phyloP scores from a whole-genome alignment of 148 eudicot genomes.

The Diospyros kaki region DNA sequence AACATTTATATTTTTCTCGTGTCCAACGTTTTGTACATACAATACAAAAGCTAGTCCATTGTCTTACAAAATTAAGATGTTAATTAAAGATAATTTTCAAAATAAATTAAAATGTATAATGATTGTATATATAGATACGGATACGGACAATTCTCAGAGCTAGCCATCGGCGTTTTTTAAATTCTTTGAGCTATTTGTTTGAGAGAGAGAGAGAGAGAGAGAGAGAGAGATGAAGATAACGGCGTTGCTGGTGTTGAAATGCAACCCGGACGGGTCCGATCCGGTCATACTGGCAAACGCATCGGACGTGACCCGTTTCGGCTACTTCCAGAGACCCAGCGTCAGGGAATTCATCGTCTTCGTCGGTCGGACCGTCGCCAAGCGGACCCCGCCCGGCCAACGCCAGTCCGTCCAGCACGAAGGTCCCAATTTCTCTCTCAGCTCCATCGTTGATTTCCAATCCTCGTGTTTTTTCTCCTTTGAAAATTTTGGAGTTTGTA shows the following conservation, averaged over 20 bases:
- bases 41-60: too few relatives aligned
- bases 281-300: slow-evolving; percentile 70
- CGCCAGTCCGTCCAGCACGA: slow-evolving; percentile 85
- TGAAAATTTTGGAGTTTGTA: neutral
- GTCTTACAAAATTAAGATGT: too few relatives aligned
- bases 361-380: slow-evolving; percentile 72
- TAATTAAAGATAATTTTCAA: too few relatives aligned
- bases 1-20: too few relatives aligned
- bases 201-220: neutral
- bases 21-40: too few relatives aligned
- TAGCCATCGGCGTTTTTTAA: too few relatives aligned
- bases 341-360: slow-evolving; percentile 76
- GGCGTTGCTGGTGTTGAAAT: slow-evolving; percentile 55
- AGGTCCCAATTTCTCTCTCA: slow-evolving; percentile 31
- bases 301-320: slow-evolving; percentile 61
- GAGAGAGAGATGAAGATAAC: slow-evolving; percentile 67
- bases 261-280: slow-evolving; percentile 42
- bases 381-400: slow-evolving; percentile 60
- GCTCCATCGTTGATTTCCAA: slow-evolving; percentile 1
- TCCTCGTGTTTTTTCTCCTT: neutral
- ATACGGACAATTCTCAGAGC: too few relatives aligned
- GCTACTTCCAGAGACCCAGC: slow-evolving; percentile 69
- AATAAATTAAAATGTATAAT: too few relatives aligned
- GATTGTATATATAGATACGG: too few relatives aligned
- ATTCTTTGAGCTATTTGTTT: too few relatives aligned